These are phyloP conservation scores for Fusarium sp. DNA, from an alignment of 2,329 filamentous ascomycete genomes.

Conservation along the genomic window DNA sequence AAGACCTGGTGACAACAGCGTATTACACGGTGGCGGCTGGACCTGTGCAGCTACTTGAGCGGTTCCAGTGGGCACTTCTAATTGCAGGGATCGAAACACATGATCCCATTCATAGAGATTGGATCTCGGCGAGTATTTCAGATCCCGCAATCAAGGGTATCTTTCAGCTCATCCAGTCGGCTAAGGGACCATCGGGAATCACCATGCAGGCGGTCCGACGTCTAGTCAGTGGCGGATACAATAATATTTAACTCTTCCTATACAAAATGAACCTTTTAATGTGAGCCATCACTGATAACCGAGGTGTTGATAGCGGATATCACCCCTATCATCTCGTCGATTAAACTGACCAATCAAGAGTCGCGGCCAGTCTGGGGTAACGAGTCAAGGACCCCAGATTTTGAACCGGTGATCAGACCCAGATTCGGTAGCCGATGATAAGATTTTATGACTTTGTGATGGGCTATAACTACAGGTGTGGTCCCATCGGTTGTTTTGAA, in stretches of 20 bases:
- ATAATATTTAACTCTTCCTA: background rate
- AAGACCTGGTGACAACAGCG: background rate
- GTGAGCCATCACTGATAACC: too few relatives aligned
- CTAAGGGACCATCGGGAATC: constrained; percentile 6
- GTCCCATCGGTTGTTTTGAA: background rate
- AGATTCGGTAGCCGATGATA: background rate
- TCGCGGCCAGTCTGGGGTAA: background rate
- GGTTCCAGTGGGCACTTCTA: constrained; percentile 26
- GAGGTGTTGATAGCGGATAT: background rate
- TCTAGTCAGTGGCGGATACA: background rate
- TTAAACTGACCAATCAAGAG: constrained; percentile 17
- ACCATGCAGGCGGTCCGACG: background rate
- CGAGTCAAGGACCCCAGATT: constrained; percentile 10
- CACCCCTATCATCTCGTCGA: constrained; percentile 7
- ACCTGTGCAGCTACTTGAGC: constrained; percentile 16
- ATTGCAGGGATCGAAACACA: constrained; percentile 33
- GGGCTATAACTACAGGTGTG: background rate
- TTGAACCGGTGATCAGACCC: background rate
- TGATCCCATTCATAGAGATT: constrained; percentile 30
- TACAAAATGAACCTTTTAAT: too few relatives aligned
- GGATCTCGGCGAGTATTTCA: constrained; percentile 33
- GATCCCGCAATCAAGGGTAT: constrained; percentile 32
- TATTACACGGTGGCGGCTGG: constrained; percentile 17
- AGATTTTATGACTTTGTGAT: background rate
- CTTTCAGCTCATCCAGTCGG: constrained; percentile 2